Evolutionary conservation across 805 yeast genomes (phyloP).

Genomic region (Nakazawaea ernobii): DNA sequence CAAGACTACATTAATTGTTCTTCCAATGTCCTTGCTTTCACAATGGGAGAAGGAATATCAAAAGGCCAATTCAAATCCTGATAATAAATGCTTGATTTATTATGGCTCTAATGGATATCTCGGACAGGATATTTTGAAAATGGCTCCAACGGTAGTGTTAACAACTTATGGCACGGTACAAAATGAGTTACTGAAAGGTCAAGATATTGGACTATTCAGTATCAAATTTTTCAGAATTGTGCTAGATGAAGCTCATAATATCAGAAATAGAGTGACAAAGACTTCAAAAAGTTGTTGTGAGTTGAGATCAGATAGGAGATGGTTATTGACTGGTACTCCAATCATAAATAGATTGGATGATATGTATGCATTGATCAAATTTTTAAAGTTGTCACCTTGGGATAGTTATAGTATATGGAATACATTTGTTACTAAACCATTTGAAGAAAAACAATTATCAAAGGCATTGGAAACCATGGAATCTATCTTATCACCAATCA

Average conservation of each 20-base stretch:
- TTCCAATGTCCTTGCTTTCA: conserved; percentile 85
- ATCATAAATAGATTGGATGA: conserved; percentile 86
- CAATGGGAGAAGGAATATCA: conserved; percentile 88
- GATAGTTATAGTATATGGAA: conserved; percentile 80
- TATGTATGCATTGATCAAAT: conserved; percentile 69
- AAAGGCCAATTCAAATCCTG: conserved; percentile 43
- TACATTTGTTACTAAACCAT: conserved; percentile 76
- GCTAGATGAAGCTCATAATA: conserved; percentile 87
- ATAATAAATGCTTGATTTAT: conserved; percentile 50
- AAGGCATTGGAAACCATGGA: conserved; percentile 82
- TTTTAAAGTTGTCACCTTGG: conserved; percentile 86
- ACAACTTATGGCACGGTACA: conserved; percentile 88
- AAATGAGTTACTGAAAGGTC: conserved; percentile 57
- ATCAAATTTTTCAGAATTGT: conserved; percentile 72
- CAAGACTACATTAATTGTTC: conserved; percentile 69
- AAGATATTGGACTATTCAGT: conserved; percentile 52
- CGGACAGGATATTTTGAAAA: conserved; percentile 40
- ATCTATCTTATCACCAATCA: conserved; percentile 75
- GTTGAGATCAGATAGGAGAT: conserved; percentile 57
- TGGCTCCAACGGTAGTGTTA: conserved; percentile 63
- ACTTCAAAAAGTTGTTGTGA: conserved; percentile 75
- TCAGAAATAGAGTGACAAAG: conserved; percentile 71
- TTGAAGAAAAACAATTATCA: conserved; percentile 63
- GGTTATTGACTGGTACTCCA: conserved; percentile 94
- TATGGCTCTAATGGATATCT: conserved; percentile 57